Conservation (phyloP, 2,329 filamentous ascomycete species). For the Clonostachys rosea region DNA sequence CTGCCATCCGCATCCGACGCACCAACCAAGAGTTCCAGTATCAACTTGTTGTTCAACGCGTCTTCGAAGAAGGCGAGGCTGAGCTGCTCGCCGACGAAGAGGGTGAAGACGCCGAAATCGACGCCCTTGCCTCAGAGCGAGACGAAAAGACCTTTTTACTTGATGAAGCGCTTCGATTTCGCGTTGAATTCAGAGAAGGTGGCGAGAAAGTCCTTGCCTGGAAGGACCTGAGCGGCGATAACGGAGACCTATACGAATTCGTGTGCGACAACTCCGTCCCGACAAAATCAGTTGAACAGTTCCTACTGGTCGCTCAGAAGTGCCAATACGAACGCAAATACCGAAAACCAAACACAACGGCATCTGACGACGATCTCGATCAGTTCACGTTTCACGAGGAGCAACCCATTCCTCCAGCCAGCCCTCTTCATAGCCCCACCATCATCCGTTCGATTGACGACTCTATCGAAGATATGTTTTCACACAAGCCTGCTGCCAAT, state of each 20-base stretch:
- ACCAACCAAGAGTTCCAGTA: slow-evolving; percentile 96
- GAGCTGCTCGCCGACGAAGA: slow-evolving; percentile 88
- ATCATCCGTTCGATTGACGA: slow-evolving; percentile 48
- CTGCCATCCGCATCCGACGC: slow-evolving; percentile 82
- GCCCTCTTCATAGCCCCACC: slow-evolving; percentile 55
- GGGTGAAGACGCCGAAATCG: slow-evolving; percentile 72
- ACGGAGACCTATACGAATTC: slow-evolving; percentile 95
- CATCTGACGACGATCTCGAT: slow-evolving; percentile 73
- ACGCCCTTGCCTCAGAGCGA: slow-evolving; percentile 72
- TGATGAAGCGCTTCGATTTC: slow-evolving; percentile 86
- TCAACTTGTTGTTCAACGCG: slow-evolving; percentile 91
- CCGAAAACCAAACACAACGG: slow-evolving; percentile 71
- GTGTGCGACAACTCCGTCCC: slow-evolving; percentile 78
- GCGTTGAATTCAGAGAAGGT: slow-evolving; percentile 74
- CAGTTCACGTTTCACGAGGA: slow-evolving; percentile 75
- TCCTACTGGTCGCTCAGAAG: slow-evolving; percentile 79
- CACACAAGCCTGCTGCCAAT: slow-evolving; percentile 42
- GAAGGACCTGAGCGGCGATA: slow-evolving; percentile 91
- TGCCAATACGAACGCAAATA: slow-evolving; percentile 99
- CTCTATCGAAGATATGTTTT: slow-evolving; percentile 52
- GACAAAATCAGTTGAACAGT: slow-evolving; percentile 68
- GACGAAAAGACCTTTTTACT: slow-evolving; percentile 97
- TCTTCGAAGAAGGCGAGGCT: slow-evolving; percentile 96
- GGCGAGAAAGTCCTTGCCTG: slow-evolving; percentile 88
- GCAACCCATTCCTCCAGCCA: slow-evolving; percentile 60